Evolutionary conservation across 2,329 filamentous ascomycete genomes (phyloP).

Genomic region (Diaporthe vaccinii): DNA sequence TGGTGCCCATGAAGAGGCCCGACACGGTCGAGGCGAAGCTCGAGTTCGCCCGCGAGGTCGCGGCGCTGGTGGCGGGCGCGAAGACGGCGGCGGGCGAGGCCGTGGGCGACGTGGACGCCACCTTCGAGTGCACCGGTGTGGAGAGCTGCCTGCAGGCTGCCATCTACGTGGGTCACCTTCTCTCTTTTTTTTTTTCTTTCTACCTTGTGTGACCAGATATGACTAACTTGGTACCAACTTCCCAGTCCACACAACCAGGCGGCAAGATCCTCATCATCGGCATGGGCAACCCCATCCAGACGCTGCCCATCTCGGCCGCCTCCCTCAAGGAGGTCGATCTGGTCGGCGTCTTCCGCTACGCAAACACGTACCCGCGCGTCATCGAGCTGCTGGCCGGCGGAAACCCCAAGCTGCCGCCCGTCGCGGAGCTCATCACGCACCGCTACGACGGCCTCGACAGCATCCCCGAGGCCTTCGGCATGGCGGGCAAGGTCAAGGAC

Average conservation of each 20-base stretch:
- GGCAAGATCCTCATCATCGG: slow-evolving; percentile 79
- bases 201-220: too few relatives aligned
- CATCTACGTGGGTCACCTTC: slow-evolving; percentile 69
- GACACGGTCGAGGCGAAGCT: slow-evolving; percentile 67
- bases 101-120: slow-evolving; percentile 74
- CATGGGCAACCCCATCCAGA: slow-evolving; percentile 80
- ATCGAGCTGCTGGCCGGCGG: slow-evolving; percentile 65
- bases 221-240: not conserved
- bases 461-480: slow-evolving; percentile 77
- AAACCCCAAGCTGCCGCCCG: slow-evolving; percentile 69
- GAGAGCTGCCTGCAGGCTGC: slow-evolving; percentile 81
- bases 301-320: slow-evolving; percentile 76
- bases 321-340: slow-evolving; percentile 79
- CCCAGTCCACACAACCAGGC: slow-evolving; percentile 71
- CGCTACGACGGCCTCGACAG: slow-evolving; percentile 73
- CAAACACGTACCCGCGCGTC: slow-evolving; percentile 77
- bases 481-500: slow-evolving; percentile 80
- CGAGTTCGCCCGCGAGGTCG: slow-evolving; percentile 63
- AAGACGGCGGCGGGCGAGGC: slow-evolving; percentile 54
- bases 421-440: slow-evolving; percentile 79
- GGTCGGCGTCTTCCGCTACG: slow-evolving; percentile 79
- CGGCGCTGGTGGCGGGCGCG: slow-evolving; percentile 55
- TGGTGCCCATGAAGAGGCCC: slow-evolving; percentile 63
- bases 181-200: not conserved
- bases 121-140: slow-evolving; percentile 85